Evolutionary conservation across 345 rosid genomes (phyloP).

Genomic region (Melaleuca quinquenervia): DNA sequence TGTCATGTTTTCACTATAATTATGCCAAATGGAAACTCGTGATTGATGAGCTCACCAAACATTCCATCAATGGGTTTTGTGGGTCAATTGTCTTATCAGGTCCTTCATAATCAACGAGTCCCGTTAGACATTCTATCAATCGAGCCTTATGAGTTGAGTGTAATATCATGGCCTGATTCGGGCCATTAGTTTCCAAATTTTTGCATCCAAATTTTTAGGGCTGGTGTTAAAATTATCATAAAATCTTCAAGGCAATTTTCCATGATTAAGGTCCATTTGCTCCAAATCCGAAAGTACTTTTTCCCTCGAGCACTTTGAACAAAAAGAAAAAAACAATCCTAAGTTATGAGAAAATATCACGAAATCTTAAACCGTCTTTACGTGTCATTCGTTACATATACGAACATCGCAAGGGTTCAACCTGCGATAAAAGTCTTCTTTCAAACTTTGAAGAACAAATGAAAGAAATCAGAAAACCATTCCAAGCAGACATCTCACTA

Average conservation of each 20-base stretch:
- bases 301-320: not conserved
- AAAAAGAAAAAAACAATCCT: fast-evolving
- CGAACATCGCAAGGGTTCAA: not conserved
- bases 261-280: not conserved
- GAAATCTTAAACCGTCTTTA: not conserved
- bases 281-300: too few species aligned
- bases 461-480: not conserved
- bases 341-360: not conserved
- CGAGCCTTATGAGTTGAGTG: not conserved
- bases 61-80: not conserved
- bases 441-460: not conserved
- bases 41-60: not conserved
- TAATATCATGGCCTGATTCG: not conserved
- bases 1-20: not conserved
- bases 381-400: not conserved
- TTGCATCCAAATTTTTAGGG: too few species aligned
- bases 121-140: not conserved
- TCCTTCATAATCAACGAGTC: not conserved
- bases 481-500: not conserved
- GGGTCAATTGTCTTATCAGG: not conserved
- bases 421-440: not conserved
- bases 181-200: not conserved
- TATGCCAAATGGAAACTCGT: not conserved
- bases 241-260: too few species aligned
- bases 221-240: too few species aligned